Conservation (phyloP, 345 rosid species). For the Hibiscus syriacus region DNA sequence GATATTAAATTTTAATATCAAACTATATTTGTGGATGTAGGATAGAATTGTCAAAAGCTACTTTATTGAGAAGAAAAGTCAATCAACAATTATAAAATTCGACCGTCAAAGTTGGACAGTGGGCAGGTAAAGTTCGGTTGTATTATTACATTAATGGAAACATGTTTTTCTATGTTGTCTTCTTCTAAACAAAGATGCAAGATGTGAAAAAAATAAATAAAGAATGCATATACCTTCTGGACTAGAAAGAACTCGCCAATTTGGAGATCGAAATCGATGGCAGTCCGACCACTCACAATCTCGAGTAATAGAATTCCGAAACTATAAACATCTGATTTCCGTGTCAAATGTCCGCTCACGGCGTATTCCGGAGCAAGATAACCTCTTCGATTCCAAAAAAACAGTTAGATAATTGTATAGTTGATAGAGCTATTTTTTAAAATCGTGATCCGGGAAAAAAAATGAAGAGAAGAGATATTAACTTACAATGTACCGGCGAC, state of each 20-base stretch:
- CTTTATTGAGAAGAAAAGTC: background rate
- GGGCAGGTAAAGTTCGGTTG: background rate
- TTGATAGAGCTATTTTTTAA: no score
- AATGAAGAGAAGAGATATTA: background rate
- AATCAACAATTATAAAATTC: background rate
- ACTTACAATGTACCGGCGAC: constrained; percentile 46
- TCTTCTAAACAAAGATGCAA: background rate
- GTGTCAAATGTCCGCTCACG: constrained; percentile 20
- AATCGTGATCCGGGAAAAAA: background rate
- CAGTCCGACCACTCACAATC: constrained; percentile 27
- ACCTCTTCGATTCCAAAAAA: constrained; percentile 16
- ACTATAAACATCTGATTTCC: constrained; percentile 38
- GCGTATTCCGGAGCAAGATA: constrained; percentile 43
- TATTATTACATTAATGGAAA: no score
- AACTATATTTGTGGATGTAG: no score
- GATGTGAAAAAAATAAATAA: background rate
- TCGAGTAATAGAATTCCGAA: constrained; percentile 34
- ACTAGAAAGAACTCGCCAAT: constrained; percentile 35
- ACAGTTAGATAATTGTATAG: no score
- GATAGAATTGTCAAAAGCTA: background rate
- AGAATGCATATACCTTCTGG: constrained; percentile 20
- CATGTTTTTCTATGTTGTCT: background rate
- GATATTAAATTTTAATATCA: no score
- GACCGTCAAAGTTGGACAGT: background rate
- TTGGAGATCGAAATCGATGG: constrained; percentile 24